Percentiles rank a stretch among this genome's conserved stretches.
Conservation (phyloP, 805 yeast genomes). For the Saccharomycopsis sp. region DNA sequence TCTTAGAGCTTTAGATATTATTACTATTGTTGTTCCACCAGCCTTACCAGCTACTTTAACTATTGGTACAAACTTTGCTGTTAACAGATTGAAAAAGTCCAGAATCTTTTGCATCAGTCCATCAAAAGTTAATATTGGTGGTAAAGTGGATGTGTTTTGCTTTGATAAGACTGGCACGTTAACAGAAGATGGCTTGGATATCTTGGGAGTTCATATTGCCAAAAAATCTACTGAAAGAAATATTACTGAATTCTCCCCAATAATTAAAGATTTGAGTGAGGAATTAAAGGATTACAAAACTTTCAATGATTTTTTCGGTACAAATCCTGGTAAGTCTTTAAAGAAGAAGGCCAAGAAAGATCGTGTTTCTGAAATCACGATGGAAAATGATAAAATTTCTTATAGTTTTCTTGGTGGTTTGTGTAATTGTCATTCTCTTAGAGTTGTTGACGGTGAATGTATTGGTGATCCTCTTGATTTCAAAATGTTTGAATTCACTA, state of each 20-base stretch:
- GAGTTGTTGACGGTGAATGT: slow-evolving; percentile 65
- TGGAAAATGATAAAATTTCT: slow-evolving; percentile 6
- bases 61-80: slow-evolving; percentile 90
- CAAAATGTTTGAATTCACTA: slow-evolving; percentile 87
- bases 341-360: no score
- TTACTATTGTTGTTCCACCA: slow-evolving; percentile 97
- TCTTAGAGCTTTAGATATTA: slow-evolving; percentile 82
- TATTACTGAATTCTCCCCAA: slow-evolving; percentile 14
- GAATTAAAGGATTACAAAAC: slow-evolving; percentile 9
- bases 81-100: slow-evolving; percentile 57
- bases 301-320: background rate
- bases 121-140: slow-evolving; percentile 90
- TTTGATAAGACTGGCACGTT: slow-evolving; percentile 97
- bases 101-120: slow-evolving; percentile 88
- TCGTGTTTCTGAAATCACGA: no score
- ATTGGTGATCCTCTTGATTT: slow-evolving; percentile 91
- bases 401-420: slow-evolving; percentile 28
- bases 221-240: slow-evolving; percentile 14
- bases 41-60: slow-evolving; percentile 97
- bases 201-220: slow-evolving; percentile 50
- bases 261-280: slow-evolving; percentile 19
- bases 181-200: slow-evolving; percentile 94
- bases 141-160: slow-evolving; percentile 80
- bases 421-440: slow-evolving; percentile 76
- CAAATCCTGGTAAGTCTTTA: background rate